These are phyloP conservation scores for Eragrostis tef DNA, from an alignment of 202 grass and related monocot species.

Conservation along the genomic window DNA sequence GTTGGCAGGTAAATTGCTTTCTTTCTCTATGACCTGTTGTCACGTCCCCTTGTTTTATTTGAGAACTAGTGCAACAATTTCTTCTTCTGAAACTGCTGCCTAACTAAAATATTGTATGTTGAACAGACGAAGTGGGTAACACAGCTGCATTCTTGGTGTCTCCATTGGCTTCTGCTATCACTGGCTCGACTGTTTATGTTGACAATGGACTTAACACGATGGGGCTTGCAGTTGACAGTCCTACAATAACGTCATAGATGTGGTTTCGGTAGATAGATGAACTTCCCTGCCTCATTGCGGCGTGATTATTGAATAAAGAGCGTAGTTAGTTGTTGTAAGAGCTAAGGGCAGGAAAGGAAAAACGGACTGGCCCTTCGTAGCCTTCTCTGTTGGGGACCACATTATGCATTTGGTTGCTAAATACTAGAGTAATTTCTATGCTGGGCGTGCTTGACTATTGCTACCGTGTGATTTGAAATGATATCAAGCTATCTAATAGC, in stretches of 20 bases:
- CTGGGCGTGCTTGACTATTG: not conserved
- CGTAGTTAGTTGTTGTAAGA: constrained; percentile 45
- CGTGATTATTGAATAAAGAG: constrained; percentile 60
- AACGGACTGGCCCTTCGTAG: not conserved
- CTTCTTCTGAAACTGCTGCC: not conserved
- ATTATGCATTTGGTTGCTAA: constrained; percentile 5
- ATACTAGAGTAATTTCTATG: constrained; percentile 23
- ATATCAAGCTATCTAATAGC: not conserved
- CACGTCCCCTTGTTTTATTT: not conserved
- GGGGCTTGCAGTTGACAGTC: constrained; percentile 81
- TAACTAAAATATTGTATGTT: constrained; percentile 12
- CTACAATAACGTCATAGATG: constrained; percentile 63
- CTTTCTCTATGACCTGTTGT: not conserved
- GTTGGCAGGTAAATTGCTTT: constrained; percentile 64
- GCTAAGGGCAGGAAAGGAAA: constrained; percentile 16
- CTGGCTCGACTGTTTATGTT: constrained; percentile 83
- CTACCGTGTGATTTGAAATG: not conserved
- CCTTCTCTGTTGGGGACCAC: not conserved
- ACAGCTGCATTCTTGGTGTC: constrained; percentile 83
- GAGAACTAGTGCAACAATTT: not conserved
- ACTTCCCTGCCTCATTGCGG: constrained; percentile 27
- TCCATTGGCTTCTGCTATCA: constrained; percentile 89
- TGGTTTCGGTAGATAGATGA: constrained; percentile 19
- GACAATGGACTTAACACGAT: constrained; percentile 94
- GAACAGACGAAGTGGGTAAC: constrained; percentile 88